Evolutionary conservation across 2,329 filamentous ascomycete species (phyloP), one percentile per base, ranked within the genome.

Genomic region (Fusarium goolgardi): DNA sequence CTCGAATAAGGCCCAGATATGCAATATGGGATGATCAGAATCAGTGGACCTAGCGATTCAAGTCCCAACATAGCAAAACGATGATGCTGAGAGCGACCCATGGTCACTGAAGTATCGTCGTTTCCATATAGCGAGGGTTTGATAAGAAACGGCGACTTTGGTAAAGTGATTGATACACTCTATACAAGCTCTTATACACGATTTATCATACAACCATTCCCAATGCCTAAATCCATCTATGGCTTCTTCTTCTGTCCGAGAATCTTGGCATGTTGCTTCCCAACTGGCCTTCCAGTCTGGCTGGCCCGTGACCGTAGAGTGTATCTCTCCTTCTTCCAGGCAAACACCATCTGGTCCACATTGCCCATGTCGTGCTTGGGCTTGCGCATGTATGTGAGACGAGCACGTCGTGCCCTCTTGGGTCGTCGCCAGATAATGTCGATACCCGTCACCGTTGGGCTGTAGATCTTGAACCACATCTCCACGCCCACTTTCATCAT

Each of bases 401-500:
- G 86, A 27, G 94, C 95, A 75, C 96, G 88, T 77, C 94, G 90
- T 70, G 93, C 93, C 78, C 93, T 88, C 90, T 94, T 96, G 76
- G 88, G 86, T 68, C 88, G 86, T 73, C 95, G 85, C 87, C 97
- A 93, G 79, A 98, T 92, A 73, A 99, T 91, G 81, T 99, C 95
- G 75, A 99, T 93, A 68, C 92, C 93, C 77, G 91, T 89, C 32
- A 98, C 91, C 76, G 92, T 91, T 63, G 95, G 95, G 76, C 89
- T 92, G 84, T 96, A 98, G 61, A 98, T 85, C 85, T 99, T 99
- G 81, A 92, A 94, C 90, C 93, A 97, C 93, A 97, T 96, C 86
- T 99, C 96, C 63, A 97, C 93, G 63, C 93, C 92, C 9, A 96
- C 88, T 73, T 92, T 88, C 71, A 93, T 94, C 73, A 99, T 82